Percentiles rank a stretch among this genome's conserved stretches.
Conservation (phyloP, 2,329 filamentous ascomycete species). For the Aspergillus vadensis region DNA sequence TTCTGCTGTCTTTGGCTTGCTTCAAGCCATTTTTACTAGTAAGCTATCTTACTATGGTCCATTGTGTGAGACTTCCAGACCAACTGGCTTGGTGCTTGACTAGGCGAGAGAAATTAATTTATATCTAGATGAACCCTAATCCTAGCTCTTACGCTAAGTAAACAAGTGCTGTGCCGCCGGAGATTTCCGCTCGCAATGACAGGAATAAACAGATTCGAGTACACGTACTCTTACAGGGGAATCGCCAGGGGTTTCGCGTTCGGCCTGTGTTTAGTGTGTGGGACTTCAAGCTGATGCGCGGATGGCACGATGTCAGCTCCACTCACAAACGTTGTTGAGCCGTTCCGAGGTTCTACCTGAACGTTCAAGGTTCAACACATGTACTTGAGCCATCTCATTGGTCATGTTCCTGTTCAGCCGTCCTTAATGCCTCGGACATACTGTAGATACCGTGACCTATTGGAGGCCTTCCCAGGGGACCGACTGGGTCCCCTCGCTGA, state of each 20-base stretch:
- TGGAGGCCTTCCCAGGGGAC: not conserved
- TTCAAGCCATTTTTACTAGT: not conserved
- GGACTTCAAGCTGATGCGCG: not conserved
- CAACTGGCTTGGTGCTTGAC: not conserved
- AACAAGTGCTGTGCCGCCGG: not conserved
- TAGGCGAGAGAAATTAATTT: not conserved
- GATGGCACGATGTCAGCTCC: not conserved
- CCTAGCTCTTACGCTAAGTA: not conserved
- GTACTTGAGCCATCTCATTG: not conserved
- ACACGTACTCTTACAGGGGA: not conserved
- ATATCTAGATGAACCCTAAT: not conserved
- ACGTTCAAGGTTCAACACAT: not conserved
- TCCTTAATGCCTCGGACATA: not conserved
- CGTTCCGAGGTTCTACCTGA: not conserved
- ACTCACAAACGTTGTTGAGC: not conserved
- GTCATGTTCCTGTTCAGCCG: not conserved
- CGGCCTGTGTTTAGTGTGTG: not conserved
- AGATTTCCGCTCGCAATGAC: not conserved
- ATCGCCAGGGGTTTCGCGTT: not conserved
- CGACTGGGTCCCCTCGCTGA: not conserved
- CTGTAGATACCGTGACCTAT: too few relatives aligned
- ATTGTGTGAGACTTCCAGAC: not conserved
- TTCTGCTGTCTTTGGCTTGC: not conserved
- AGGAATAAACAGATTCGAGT: not conserved
- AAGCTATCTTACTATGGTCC: too few relatives aligned